A percentile compares a stretch with the other conserved stretches of the same genome.
phyloP scores from a whole-genome alignment of 2,329 filamentous ascomycete species.

The Calcarisporium arbuscula region DNA sequence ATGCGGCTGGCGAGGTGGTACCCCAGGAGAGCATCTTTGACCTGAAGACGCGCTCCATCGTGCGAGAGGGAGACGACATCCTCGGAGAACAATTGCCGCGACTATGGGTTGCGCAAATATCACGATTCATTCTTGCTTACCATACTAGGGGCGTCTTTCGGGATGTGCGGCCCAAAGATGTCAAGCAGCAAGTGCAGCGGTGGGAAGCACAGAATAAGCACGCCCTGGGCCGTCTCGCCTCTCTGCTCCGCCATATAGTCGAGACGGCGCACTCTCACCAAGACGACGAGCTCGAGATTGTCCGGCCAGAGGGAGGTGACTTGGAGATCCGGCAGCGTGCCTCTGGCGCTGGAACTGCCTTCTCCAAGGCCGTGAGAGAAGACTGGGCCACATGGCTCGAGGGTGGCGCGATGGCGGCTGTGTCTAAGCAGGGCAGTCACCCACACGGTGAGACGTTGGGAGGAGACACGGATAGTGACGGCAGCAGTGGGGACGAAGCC shows the following conservation, averaged over 20 bases:
- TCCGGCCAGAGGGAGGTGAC: conserved; percentile 6
- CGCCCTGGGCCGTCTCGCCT: conserved; percentile 21
- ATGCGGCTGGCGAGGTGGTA: conserved; percentile 17
- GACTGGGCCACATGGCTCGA: conserved; percentile 19
- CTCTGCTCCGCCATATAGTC: conserved; percentile 16
- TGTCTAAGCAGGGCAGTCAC: background rate
- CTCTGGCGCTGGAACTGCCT: conserved; percentile 13
- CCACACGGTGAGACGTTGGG: background rate
- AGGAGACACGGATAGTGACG: conserved; percentile 1
- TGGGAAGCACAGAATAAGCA: conserved; percentile 30
- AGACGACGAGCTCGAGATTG: conserved; percentile 18
- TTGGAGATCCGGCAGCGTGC: conserved; percentile 20
- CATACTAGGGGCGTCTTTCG: conserved; percentile 29
- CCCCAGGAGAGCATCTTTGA: conserved; percentile 32
- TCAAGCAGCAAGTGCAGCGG: conserved; percentile 19
- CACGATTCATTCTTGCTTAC: conserved; percentile 34
- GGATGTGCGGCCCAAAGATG: conserved; percentile 26
- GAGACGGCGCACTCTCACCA: conserved; percentile 4
- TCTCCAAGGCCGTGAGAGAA: conserved; percentile 15
- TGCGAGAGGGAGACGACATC: conserved; percentile 18
- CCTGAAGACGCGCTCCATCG: conserved; percentile 34
- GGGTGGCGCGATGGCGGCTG: background rate
- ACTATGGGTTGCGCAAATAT: conserved; percentile 33
- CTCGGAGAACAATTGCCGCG: conserved; percentile 32
- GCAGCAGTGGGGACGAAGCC: conserved; percentile 8